Conservation (phyloP, 352 stramenopile species). For the Halophytophthora batemanensis region DNA sequence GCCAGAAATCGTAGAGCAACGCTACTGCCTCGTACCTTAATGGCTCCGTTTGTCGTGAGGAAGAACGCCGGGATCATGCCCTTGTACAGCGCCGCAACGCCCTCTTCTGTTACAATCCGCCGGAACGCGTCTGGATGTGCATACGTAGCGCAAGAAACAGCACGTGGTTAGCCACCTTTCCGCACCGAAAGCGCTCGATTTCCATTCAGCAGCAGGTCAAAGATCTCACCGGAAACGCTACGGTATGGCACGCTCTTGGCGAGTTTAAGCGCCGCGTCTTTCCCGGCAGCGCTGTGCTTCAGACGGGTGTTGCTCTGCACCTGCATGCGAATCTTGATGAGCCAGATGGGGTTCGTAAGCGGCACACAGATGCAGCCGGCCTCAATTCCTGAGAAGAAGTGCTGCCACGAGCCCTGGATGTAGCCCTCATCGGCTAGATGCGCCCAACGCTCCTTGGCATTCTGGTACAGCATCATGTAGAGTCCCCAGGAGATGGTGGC, state of each 20-base stretch:
- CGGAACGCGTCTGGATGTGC: constrained; percentile 84
- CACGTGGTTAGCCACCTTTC: neutral
- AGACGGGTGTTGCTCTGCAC: constrained; percentile 61
- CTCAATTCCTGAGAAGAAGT: constrained; percentile 81
- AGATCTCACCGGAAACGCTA: constrained; percentile 46
- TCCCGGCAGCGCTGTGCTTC: constrained; percentile 38
- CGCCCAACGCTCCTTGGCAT: constrained; percentile 87
- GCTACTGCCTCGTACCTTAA: constrained; percentile 67
- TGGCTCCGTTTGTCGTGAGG: constrained; percentile 95
- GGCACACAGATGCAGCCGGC: constrained; percentile 91
- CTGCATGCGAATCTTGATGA: constrained; percentile 98
- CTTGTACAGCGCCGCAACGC: constrained; percentile 93
- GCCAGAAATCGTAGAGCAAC: neutral
- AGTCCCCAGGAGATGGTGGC: constrained; percentile 96
- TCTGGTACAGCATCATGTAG: constrained; percentile 99
- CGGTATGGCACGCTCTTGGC: constrained; percentile 61
- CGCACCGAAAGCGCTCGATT: neutral
- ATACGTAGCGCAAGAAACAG: constrained; percentile 4
- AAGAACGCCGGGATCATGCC: constrained; percentile 94
- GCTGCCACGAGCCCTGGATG: constrained; percentile 77
- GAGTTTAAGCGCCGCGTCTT: constrained; percentile 52
- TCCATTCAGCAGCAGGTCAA: too few species aligned
- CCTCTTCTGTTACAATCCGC: constrained; percentile 95
- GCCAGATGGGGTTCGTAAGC: constrained; percentile 98
- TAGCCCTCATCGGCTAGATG: constrained; percentile 63